Evolutionary conservation across 176 grass and related monocot species (phyloP).

Genomic region (Chrysopogon serrulatus): DNA sequence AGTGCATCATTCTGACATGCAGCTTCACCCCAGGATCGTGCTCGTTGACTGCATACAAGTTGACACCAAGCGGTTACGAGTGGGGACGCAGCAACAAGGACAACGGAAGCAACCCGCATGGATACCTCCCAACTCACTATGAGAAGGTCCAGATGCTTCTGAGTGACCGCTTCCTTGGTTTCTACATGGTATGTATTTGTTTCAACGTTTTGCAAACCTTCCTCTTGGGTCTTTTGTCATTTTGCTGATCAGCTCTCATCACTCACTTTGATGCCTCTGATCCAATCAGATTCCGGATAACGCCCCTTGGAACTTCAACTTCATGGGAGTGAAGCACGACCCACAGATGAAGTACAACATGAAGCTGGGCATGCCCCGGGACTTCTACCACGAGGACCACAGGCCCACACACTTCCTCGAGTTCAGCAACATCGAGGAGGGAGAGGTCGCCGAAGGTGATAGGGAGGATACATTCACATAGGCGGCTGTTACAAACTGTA

Average conservation of each 20-base stretch:
- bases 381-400: conserved; percentile 96
- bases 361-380: conserved; percentile 72
- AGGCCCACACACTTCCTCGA: conserved; percentile 85
- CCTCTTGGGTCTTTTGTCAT: not conserved
- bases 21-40: conserved; percentile 95
- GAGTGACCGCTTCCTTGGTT: conserved; percentile 88
- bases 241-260: not conserved
- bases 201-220: not conserved
- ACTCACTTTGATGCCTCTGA: not conserved
- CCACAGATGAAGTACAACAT: conserved; percentile 70
- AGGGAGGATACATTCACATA: conserved; percentile 81
- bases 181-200: conserved; percentile 77
- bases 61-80: conserved; percentile 83
- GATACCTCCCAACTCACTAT: conserved; percentile 84
- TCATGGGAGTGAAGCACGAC: conserved; percentile 97
- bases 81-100: conserved; percentile 97
- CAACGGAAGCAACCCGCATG: conserved; percentile 94
- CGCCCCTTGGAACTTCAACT: conserved; percentile 91
- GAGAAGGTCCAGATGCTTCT: conserved; percentile 99
- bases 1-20: conserved; percentile 92
- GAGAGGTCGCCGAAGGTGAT: conserved; percentile 61
- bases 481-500: not conserved
- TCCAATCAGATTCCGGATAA: conserved; percentile 70
- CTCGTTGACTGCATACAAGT: conserved; percentile 89
- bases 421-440: conserved; percentile 89